Percentiles rank a stretch among this genome's conserved stretches.
These are phyloP conservation scores for Saccharomycopsis sp. DNA, from an alignment of 805 yeast species.

Conservation along the genomic window DNA sequence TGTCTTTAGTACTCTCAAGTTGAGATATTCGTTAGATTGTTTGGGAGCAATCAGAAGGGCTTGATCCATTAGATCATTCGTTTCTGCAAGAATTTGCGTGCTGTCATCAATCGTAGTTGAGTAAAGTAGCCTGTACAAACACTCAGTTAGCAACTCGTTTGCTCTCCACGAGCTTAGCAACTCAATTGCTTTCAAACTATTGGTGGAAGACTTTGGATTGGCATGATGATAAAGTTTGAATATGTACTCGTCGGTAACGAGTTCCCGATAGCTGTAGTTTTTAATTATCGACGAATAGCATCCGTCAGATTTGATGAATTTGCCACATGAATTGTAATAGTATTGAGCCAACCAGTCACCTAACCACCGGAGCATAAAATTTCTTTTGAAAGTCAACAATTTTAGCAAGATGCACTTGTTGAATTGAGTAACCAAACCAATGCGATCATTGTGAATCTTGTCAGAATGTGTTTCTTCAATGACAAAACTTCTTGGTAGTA, in stretches of 20 bases:
- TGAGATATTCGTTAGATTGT: slow-evolving; percentile 1
- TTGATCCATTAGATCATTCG: not conserved
- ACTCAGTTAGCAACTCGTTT: not conserved
- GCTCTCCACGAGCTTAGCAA: slow-evolving; percentile 4
- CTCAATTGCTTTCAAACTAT: not conserved
- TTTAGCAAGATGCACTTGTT: slow-evolving; percentile 4
- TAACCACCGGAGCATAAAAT: not conserved
- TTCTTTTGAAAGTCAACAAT: slow-evolving; percentile 1
- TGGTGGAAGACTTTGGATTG: not conserved
- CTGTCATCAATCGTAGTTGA: not conserved
- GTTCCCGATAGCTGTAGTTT: not conserved
- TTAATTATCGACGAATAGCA: not conserved
- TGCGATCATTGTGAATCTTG: not conserved
- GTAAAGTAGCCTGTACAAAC: not conserved
- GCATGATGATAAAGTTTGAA: not conserved
- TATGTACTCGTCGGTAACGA: not conserved
- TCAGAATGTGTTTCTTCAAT: not conserved
- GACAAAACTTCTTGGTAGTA: not conserved
- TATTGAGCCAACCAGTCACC: slow-evolving; percentile 3
- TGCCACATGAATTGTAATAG: slow-evolving; percentile 4
- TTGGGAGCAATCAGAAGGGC: not conserved
- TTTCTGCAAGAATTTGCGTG: not conserved
- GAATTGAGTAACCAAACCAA: slow-evolving; percentile 4
- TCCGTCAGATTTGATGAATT: not conserved
- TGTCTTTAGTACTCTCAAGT: not conserved